phyloP scores from a whole-genome alignment of 441 rosid species.

The Pelargonium citronellum region DNA sequence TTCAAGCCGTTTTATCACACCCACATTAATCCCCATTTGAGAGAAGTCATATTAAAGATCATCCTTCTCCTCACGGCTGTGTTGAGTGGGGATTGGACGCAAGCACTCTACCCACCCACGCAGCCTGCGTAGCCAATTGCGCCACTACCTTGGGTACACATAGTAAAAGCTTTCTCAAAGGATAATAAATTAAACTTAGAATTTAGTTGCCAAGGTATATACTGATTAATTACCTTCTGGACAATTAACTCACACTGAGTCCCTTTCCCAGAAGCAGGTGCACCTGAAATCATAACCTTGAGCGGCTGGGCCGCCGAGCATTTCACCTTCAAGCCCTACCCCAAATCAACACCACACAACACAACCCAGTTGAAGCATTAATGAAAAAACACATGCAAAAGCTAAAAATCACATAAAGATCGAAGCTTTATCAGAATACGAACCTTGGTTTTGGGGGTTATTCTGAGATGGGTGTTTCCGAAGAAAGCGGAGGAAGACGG shows the following conservation, averaged over 20 bases:
- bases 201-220: neutral
- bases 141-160: too few species aligned
- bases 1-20: too few species aligned
- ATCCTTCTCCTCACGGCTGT: too few species aligned
- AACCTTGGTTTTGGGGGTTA: slow-evolving; percentile 35
- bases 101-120: too few species aligned
- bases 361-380: neutral
- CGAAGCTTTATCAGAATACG: neutral
- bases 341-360: neutral
- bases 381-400: neutral
- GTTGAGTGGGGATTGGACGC: too few species aligned
- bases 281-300: slow-evolving; percentile 93
- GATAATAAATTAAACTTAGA: neutral
- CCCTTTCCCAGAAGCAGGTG: slow-evolving; percentile 92
- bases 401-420: neutral
- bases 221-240: slow-evolving; percentile 44
- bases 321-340: slow-evolving; percentile 38
- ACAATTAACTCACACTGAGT: slow-evolving; percentile 82
- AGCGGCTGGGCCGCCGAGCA: slow-evolving; percentile 57
- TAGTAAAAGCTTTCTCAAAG: too few species aligned
- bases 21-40: too few species aligned
- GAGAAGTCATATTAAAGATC: too few species aligned
- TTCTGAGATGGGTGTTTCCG: slow-evolving; percentile 19
- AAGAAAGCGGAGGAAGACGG: slow-evolving; percentile 22
- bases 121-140: too few species aligned